Percentiles rank a stretch among this genome's conserved stretches.
phyloP scores from a whole-genome alignment of 1,284 basidiomycete genomes.

The Sphagnurus paluster region DNA sequence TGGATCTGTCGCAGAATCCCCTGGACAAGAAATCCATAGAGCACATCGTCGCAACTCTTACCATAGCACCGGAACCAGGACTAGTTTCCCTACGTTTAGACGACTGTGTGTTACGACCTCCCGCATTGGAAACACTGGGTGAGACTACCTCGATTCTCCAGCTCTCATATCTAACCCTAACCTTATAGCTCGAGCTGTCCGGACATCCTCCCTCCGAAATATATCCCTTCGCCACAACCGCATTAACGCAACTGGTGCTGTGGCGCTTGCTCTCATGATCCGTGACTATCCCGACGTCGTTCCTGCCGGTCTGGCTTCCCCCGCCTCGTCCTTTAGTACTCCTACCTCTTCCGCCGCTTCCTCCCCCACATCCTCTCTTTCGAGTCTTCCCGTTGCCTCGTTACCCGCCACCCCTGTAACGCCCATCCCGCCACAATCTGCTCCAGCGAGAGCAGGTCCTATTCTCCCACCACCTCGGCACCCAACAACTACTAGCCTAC shows the following conservation, averaged over 20 bases:
- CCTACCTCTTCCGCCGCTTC: slow-evolving; percentile 33
- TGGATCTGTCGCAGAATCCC: slow-evolving; percentile 88
- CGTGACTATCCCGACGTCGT: slow-evolving; percentile 87
- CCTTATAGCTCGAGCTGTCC: slow-evolving; percentile 70
- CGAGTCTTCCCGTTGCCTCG: slow-evolving; percentile 27
- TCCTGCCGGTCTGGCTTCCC: slow-evolving; percentile 35
- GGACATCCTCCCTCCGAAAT: slow-evolving; percentile 81
- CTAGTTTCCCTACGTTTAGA: slow-evolving; percentile 82
- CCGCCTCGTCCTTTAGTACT: slow-evolving; percentile 26
- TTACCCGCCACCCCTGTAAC: slow-evolving; percentile 21
- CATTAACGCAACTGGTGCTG: slow-evolving; percentile 80
- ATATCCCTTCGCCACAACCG: slow-evolving; percentile 87
- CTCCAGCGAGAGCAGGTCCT: slow-evolving; percentile 38
- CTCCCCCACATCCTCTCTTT: slow-evolving; percentile 34
- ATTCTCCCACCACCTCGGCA: slow-evolving; percentile 62
- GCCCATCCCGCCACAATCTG: slow-evolving; percentile 13
- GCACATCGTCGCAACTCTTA: slow-evolving; percentile 73
- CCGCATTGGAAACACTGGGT: slow-evolving; percentile 79
- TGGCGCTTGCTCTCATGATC: slow-evolving; percentile 93
- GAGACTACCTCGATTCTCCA: slow-evolving; percentile 23
- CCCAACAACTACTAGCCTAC: slow-evolving; percentile 47
- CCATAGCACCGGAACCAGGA: slow-evolving; percentile 53
- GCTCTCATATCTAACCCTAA: neutral
- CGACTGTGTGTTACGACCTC: slow-evolving; percentile 74
- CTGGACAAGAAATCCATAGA: slow-evolving; percentile 87